Evolutionary conservation across 768 basidiomycete species (phyloP).

Genomic region (Grammothele lineata): DNA sequence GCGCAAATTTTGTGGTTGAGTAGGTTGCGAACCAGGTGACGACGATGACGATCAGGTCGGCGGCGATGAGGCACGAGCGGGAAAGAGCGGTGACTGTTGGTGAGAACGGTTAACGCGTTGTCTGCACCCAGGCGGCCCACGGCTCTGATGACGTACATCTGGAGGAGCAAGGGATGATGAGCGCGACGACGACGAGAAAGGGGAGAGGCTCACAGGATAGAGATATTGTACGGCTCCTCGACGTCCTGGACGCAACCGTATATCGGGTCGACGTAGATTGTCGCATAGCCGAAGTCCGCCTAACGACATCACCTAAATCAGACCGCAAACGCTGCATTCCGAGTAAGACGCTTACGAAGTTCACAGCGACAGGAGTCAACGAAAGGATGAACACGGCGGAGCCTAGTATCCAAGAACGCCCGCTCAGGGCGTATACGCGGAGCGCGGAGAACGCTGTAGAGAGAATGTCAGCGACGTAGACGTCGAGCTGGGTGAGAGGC

Average conservation of each 20-base stretch:
- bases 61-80: background rate
- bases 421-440: background rate
- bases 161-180: too few species aligned
- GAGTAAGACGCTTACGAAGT: background rate
- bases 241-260: too few species aligned
- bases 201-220: too few species aligned
- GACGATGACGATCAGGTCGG: constrained; percentile 1
- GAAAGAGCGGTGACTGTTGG: background rate
- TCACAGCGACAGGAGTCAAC: background rate
- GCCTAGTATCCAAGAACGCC: background rate
- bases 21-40: background rate
- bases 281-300: too few species aligned
- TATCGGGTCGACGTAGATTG: too few species aligned
- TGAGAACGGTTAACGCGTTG: too few species aligned
- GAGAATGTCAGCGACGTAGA: background rate
- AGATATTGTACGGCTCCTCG: too few species aligned
- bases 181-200: too few species aligned
- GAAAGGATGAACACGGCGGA: background rate
- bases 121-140: too few species aligned
- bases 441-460: background rate
- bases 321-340: too few species aligned
- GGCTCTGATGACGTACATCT: too few species aligned
- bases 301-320: too few species aligned
- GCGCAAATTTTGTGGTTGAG: background rate
- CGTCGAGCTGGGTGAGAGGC: background rate